Evolutionary conservation across 257 asterid genomes (phyloP), one percentile per base, ranked within the genome.

Genomic region (Echium plantagineum): DNA sequence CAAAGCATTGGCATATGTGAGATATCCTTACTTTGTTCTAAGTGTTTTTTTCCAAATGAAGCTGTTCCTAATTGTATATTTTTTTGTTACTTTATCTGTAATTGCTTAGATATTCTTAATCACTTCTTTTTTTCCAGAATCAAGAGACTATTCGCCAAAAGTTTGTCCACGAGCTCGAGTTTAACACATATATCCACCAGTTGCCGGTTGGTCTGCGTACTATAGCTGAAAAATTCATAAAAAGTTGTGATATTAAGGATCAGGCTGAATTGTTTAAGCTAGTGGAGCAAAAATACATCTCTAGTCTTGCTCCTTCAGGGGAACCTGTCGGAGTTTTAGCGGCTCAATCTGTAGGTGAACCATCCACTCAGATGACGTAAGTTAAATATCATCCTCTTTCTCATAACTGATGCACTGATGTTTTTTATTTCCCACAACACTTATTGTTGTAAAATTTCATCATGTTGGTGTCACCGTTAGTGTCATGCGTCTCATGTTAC

Each of bases 281-380:
- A 76, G 80, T 88, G 64, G 70, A 75, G 71, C 97, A 89, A 70
- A 91, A 93, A 66, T 93, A 88, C 69, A 74, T 93, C 63, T 84
- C 87, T 1, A 88, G 98, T 71, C 89, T 88, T 21, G 98, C 94
- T 52, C 87, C 75, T 52, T 51, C 97, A 9, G 98, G 98, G 55
- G 97, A 93, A 72, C 95, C 98, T 0, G 98, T 93, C 68, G 98
- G 98, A 65, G 94, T 93, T 51, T 80, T 93, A 76, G 97, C 97
- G 62, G 98, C 94, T 71, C 98, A 93, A 81, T 93, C 98, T 0
- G 65, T 93, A 24, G 98, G 98, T 38, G 98, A 93, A 84, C 98
- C 98, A 54, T 93, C 98, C 48, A 93, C 98, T 7, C 98, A 93
- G 72, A 93, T 93, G 97, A 89, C 98, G 98, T 93, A 86, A 81